Evolutionary conservation across 2,329 filamentous ascomycete genomes (phyloP).

Genomic region (Claviceps digitariae): DNA sequence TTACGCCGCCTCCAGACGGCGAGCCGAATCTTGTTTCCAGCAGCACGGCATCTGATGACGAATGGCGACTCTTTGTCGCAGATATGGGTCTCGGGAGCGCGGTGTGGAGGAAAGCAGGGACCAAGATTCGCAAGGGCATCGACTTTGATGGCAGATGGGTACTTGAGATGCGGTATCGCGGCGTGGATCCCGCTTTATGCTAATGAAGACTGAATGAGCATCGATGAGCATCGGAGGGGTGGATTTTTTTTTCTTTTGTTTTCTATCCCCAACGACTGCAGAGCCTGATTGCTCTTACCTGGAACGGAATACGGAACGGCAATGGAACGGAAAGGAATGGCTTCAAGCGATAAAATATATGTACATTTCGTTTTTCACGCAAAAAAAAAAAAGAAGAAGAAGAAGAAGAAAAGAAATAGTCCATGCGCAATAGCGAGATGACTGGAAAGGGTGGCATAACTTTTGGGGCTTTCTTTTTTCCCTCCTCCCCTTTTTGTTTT

Average conservation of each 20-base stretch:
- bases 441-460: neutral
- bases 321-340: neutral
- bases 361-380: neutral
- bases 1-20: slow-evolving; percentile 39
- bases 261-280: neutral
- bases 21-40: slow-evolving; percentile 15
- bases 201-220: neutral
- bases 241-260: no score
- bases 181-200: slow-evolving; percentile 16
- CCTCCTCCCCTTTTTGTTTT: neutral
- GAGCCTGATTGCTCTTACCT: neutral
- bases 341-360: neutral
- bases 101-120: slow-evolving; percentile 75
- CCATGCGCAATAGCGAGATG: neutral
- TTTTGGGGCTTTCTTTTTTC: neutral
- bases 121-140: slow-evolving; percentile 67
- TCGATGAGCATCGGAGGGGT: neutral
- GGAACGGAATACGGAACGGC: neutral
- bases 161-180: slow-evolving; percentile 48
- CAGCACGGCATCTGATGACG: slow-evolving; percentile 31
- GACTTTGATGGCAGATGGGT: slow-evolving; percentile 86
- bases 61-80: slow-evolving; percentile 71
- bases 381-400: neutral
- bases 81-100: slow-evolving; percentile 76
- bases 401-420: neutral